These are phyloP conservation scores for Solanum bukasovii DNA, from an alignment of 257 asterid genomes.

Conservation along the genomic window DNA sequence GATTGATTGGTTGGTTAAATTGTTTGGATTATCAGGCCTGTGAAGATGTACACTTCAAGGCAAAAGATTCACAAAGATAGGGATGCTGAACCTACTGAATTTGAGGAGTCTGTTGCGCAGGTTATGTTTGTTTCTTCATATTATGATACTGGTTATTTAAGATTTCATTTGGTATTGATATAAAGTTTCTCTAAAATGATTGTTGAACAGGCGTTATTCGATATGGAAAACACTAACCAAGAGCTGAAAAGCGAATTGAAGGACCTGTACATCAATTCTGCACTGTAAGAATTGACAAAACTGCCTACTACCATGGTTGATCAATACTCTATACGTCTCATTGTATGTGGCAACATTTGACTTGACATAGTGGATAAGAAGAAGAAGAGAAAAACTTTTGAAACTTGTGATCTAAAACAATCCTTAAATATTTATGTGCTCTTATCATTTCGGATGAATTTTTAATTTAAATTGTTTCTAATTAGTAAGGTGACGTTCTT, in stretches of 20 bases:
- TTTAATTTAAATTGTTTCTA: too few relatives aligned
- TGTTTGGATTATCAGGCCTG: background rate
- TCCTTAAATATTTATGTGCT: too few relatives aligned
- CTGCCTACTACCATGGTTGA: too few relatives aligned
- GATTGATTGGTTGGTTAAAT: too few relatives aligned
- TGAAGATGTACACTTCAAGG: slow-evolving; percentile 4
- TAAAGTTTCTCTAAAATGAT: background rate
- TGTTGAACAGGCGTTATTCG: slow-evolving; percentile 7
- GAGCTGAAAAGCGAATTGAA: slow-evolving; percentile 22
- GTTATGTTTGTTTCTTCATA: background rate
- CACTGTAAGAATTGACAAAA: too few relatives aligned
- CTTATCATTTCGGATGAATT: too few relatives aligned
- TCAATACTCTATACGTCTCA: too few relatives aligned
- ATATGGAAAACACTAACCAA: slow-evolving; percentile 18
- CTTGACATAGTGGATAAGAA: too few relatives aligned
- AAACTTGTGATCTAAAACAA: too few relatives aligned
- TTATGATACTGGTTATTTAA: background rate
- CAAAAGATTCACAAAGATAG: slow-evolving; percentile 11
- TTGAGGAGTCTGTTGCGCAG: slow-evolving; percentile 11
- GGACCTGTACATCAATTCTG: slow-evolving; percentile 14
- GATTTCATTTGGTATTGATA: background rate
- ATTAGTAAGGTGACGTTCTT: too few relatives aligned
- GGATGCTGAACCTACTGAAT: slow-evolving; percentile 11
- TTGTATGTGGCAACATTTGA: too few relatives aligned
- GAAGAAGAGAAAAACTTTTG: too few relatives aligned